phyloP scores from a whole-genome alignment of 2,329 filamentous ascomycete genomes.

The Aspergillus calidoustus region DNA sequence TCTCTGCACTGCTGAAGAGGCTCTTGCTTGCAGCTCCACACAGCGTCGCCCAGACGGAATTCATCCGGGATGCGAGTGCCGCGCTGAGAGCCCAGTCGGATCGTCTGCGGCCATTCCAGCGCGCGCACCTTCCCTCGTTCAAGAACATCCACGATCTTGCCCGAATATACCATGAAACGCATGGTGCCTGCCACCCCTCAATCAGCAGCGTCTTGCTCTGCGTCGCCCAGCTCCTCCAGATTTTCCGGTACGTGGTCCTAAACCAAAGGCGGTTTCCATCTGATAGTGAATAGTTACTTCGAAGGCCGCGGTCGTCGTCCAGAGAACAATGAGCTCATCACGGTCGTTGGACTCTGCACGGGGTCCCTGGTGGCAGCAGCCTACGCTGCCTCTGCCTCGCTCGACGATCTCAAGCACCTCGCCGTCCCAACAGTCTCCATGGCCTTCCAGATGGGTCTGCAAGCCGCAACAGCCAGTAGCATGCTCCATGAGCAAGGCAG shows the following conservation, averaged over 20 bases:
- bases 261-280: too few relatives aligned
- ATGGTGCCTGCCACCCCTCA: neutral
- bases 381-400: neutral
- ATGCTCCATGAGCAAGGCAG: neutral
- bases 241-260: too few relatives aligned
- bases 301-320: neutral
- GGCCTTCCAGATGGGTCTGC: neutral
- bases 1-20: neutral
- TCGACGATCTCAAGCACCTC: constrained; percentile 1
- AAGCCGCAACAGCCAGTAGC: neutral
- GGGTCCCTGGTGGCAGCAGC: constrained; percentile 5
- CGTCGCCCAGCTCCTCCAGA: too few relatives aligned
- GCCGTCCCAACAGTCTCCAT: neutral
- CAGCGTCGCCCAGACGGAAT: neutral
- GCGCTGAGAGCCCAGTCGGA: neutral
- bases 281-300: neutral
- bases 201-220: neutral
- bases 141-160: neutral
- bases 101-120: neutral
- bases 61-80: neutral
- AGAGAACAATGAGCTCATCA: neutral
- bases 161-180: neutral
- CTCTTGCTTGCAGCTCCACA: neutral
- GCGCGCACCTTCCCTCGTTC: neutral
- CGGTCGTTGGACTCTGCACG: neutral